phyloP scores from a whole-genome alignment of 78 protist species.

The Emiliania huxleyi region DNA sequence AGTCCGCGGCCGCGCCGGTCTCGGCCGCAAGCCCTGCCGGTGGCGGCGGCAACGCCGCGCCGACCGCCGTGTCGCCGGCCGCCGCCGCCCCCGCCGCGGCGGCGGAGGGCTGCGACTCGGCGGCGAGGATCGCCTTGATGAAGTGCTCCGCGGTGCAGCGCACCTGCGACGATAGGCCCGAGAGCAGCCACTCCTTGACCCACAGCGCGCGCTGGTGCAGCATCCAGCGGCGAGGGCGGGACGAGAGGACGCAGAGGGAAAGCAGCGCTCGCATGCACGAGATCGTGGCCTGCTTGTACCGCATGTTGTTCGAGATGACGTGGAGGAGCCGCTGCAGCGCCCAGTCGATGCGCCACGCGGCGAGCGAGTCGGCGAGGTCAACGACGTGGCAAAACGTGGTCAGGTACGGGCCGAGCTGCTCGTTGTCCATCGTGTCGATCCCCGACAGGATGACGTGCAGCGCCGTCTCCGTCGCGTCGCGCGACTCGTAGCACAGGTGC shows the following conservation, averaged over 20 bases:
- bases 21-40: neutral
- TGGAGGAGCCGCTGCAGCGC: neutral
- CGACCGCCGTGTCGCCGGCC: too few relatives aligned
- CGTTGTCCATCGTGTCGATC: neutral
- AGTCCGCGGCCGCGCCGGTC: neutral
- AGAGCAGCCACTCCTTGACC: neutral
- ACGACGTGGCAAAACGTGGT: neutral
- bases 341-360: neutral
- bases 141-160: neutral
- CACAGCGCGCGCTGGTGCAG: neutral
- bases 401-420: neutral
- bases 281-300: neutral
- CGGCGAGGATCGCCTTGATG: neutral
- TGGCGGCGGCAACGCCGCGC: neutral
- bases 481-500: neutral
- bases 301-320: conserved; percentile 10
- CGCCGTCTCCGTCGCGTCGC: neutral
- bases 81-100: neutral
- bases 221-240: neutral
- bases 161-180: neutral
- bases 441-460: neutral
- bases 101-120: neutral
- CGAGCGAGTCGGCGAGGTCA: neutral
- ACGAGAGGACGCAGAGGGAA: neutral
- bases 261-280: neutral